Evolutionary conservation across 139 green algal species (phyloP), one percentile per base, ranked within the genome.

Genomic region (Tetradesmus lagerheimii): DNA sequence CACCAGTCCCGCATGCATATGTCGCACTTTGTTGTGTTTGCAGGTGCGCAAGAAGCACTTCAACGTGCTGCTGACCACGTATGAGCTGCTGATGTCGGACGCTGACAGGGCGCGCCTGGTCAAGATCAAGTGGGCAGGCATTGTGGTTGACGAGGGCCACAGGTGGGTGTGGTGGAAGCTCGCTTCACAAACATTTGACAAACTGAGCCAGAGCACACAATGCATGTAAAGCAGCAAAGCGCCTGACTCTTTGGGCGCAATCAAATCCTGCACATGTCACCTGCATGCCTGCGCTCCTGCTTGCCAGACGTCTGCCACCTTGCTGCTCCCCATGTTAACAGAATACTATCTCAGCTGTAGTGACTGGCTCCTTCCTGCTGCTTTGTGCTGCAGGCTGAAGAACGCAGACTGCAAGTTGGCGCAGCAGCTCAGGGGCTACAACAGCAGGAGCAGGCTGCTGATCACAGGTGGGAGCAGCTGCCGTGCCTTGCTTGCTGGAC

Each of bases 131-230:
- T 88, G 88, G 88, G 71, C 97, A 91, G 97, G 97, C 94, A 97
- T 99, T 89, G 95, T 99, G 84, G 98, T 99, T 57, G 98, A 99
- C 91, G 98, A 99, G 93, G 98, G 98, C 37, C 98, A 99, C 94
- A 95, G 83, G 83, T 89, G 71, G 23, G 39, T 35, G 4, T 27
- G 12, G 27, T 0, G 4, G 97, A 99, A 93, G 99, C 99, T 14
- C 5, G 43, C 43, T 4, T 8, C 18, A 14, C 6, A 23, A 14
- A 62, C 47, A 12, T 62, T 18, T n/a, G n/a, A n/a, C n/a, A n/a
- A n/a, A n/a, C n/a, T n/a, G n/a, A n/a, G n/a, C n/a, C n/a, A n/a
- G n/a, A n/a, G n/a, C n/a, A n/a, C n/a, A n/a, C n/a, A n/a, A n/a
- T n/a, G n/a, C n/a, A n/a, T n/a, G n/a, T n/a, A n/a, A n/a, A n/a